Evolutionary conservation across 139 green algal species (phyloP).

Genomic region (Zygnema circumcarinatum): DNA sequence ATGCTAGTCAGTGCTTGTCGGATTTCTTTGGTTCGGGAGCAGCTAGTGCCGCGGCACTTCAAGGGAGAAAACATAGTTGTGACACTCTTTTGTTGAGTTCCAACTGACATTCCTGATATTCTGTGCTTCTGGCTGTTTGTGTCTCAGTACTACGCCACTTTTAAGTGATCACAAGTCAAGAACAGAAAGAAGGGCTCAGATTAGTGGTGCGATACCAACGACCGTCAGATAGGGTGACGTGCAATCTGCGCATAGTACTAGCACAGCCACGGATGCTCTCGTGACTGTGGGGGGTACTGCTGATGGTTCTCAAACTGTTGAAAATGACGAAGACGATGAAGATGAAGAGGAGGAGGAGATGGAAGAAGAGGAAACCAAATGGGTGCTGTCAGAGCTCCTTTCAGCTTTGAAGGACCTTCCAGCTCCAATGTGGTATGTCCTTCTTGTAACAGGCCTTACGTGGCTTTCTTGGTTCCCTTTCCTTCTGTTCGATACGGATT

Average conservation of each 20-base stretch:
- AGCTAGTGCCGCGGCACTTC: too few relatives aligned
- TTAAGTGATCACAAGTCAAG: neutral
- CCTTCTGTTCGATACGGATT: conserved; percentile 61
- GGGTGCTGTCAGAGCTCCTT: conserved; percentile 27
- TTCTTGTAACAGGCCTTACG: conserved; percentile 53
- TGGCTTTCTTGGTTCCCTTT: conserved; percentile 61
- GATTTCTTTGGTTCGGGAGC: too few relatives aligned
- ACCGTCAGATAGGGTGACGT: too few relatives aligned
- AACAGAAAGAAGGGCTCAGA: neutral
- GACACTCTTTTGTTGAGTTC: too few relatives aligned
- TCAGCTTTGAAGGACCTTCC: conserved; percentile 30
- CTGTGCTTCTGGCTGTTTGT: too few relatives aligned
- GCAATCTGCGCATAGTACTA: too few relatives aligned
- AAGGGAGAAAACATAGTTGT: too few relatives aligned
- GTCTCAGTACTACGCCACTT: neutral
- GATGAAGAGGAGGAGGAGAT: conserved; percentile 52
- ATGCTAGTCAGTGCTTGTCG: too few relatives aligned
- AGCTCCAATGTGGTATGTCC: conserved; percentile 22
- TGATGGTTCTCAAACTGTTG: too few relatives aligned
- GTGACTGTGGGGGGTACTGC: too few relatives aligned
- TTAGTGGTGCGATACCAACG: neutral
- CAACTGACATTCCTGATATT: too few relatives aligned
- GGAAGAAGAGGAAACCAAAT: conserved; percentile 34
- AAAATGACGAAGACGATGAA: conserved; percentile 32
- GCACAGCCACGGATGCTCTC: too few relatives aligned